These are phyloP conservation scores for Stephanodiscus triporus DNA, from an alignment of 108 stramenopile genomes.

Conservation along the genomic window DNA sequence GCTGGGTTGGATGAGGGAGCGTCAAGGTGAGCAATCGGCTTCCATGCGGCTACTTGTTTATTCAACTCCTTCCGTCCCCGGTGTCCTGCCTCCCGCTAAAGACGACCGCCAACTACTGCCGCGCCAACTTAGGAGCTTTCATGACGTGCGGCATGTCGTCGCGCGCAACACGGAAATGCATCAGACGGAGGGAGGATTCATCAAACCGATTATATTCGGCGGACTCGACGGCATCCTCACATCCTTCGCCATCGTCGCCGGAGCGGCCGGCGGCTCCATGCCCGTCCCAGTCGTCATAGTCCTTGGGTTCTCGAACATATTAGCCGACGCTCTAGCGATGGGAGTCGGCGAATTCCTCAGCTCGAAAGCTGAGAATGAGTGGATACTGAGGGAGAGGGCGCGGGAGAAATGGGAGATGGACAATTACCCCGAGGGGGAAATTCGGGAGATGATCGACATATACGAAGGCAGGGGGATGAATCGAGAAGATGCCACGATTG, in stretches of 20 bases:
- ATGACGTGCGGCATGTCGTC: constrained; percentile 52
- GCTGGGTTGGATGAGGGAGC: constrained; percentile 64
- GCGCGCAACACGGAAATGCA: constrained; percentile 65
- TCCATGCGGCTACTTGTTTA: background rate
- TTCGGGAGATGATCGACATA: constrained; percentile 93
- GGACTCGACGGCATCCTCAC: constrained; percentile 98
- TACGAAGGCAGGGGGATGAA: constrained; percentile 78
- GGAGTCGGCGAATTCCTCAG: constrained; percentile 98
- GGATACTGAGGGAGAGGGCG: constrained; percentile 86
- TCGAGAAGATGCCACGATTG: constrained; percentile 76
- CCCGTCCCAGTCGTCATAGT: constrained; percentile 87
- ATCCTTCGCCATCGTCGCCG: constrained; percentile 97
- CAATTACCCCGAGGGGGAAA: constrained; percentile 94
- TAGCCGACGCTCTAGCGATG: constrained; percentile 97
- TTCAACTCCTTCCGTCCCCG: background rate
- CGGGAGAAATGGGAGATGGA: constrained; percentile 97
- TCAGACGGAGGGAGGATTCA: constrained; percentile 78
- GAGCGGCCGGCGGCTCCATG: constrained; percentile 91
- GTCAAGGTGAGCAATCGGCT: constrained; percentile 43
- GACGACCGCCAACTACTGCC: background rate
- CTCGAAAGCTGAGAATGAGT: constrained; percentile 95
- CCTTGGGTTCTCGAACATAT: constrained; percentile 95
- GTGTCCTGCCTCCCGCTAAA: too few relatives aligned
- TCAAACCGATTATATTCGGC: constrained; percentile 94
- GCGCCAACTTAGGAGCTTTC: constrained; percentile 51